These are phyloP conservation scores for Bretziella fagacearum DNA, from an alignment of 2,329 filamentous ascomycete species.

Conservation along the genomic window DNA sequence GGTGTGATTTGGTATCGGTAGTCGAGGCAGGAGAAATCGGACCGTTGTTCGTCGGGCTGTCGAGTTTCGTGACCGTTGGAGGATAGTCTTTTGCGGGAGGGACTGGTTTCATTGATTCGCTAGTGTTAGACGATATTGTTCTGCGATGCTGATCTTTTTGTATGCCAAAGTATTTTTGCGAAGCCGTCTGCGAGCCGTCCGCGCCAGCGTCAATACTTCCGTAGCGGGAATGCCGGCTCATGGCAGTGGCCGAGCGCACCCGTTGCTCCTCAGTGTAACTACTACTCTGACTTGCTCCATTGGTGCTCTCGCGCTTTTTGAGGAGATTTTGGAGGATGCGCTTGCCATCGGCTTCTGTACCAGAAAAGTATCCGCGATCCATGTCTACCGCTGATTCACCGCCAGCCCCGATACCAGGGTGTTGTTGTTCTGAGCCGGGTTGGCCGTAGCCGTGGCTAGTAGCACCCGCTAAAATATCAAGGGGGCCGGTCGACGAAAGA, in stretches of 20 bases:
- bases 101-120: constrained; percentile 34
- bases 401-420: constrained; percentile 18
- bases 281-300: constrained; percentile 17
- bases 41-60: constrained; percentile 27
- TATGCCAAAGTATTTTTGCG: constrained; percentile 53
- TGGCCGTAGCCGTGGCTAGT: constrained; percentile 14
- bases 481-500: constrained; percentile 35
- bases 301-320: constrained; percentile 49
- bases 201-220: constrained; percentile 61
- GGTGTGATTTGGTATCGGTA: constrained; percentile 28
- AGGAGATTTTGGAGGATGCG: constrained; percentile 55
- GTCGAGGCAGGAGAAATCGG: constrained; percentile 30
- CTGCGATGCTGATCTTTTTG: constrained; percentile 32
- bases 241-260: constrained; percentile 45
- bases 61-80: constrained; percentile 44
- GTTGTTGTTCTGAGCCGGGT: neutral
- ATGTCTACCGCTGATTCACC: constrained; percentile 42
- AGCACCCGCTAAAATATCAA: constrained; percentile 22
- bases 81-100: constrained; percentile 37
- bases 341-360: constrained; percentile 57
- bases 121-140: constrained; percentile 42
- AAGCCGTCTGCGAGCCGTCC: constrained; percentile 40
- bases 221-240: constrained; percentile 59
- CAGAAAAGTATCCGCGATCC: constrained; percentile 87
- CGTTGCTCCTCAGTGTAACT: constrained; percentile 64